These are phyloP conservation scores for Fusarium tricinctum DNA, from an alignment of 2,329 filamentous ascomycete genomes.

Conservation along the genomic window DNA sequence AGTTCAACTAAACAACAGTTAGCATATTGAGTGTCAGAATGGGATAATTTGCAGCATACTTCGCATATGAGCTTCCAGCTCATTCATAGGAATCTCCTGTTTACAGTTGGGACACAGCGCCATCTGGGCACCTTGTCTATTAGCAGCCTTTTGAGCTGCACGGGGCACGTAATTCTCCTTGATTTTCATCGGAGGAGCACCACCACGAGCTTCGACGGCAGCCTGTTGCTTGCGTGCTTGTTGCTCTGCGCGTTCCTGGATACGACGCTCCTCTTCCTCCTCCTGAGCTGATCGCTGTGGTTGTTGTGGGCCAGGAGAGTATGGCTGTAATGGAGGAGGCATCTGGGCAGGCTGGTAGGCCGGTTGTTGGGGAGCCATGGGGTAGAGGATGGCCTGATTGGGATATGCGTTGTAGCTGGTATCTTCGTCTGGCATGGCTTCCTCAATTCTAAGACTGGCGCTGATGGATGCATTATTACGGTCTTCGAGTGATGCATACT, in stretches of 20 bases:
- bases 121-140: constrained; percentile 73
- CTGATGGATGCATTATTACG: constrained; percentile 91
- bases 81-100: constrained; percentile 86
- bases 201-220: constrained; percentile 80
- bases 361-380: constrained; percentile 58
- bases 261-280: constrained; percentile 74
- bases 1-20: constrained; percentile 78
- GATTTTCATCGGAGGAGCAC: constrained; percentile 84
- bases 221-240: constrained; percentile 78
- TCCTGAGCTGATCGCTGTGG: constrained; percentile 61
- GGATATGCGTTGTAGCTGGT: constrained; percentile 68
- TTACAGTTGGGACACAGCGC: constrained; percentile 93
- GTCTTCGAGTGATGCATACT: constrained; percentile 94
- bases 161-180: constrained; percentile 92
- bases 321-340: constrained; percentile 58
- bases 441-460: constrained; percentile 88
- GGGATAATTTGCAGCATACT: constrained; percentile 64
- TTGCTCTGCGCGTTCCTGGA: constrained; percentile 73
- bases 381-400: constrained; percentile 54
- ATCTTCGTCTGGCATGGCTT: constrained; percentile 88
- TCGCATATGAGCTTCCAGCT: constrained; percentile 92
- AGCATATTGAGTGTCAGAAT: constrained; percentile 45
- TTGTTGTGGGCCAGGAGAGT: constrained; percentile 45
- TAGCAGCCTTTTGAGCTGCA: constrained; percentile 79
- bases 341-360: constrained; percentile 53